Evolutionary conservation across 2,329 filamentous ascomycete genomes (phyloP), one percentile per base, ranked within the genome.

Genomic region (Knufia fluminis): DNA sequence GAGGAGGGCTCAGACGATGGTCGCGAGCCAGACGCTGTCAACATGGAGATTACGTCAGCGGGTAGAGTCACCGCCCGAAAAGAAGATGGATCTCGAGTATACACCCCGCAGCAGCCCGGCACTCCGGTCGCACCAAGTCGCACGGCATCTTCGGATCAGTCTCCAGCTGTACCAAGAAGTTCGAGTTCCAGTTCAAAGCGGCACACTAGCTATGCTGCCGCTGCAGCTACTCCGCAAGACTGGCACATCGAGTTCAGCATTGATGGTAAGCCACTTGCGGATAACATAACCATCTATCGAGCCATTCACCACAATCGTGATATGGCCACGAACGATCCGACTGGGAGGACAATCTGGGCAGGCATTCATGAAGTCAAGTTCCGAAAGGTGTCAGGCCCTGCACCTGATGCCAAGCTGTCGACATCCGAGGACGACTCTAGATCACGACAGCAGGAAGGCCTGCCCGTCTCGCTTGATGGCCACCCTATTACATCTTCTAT

Each of bases 201-300:
- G 63, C 65, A 1, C 49, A 59, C 2, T 52, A 33, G 89, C 0
- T 95, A 96, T 65, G 84, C 89, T 20, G 88, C 88, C 3, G 78
- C 94, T 46, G 86, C 90, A 58, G 74, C 86, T 12, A 73, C 80
- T 0, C 87, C 90, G 1, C 85, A 94, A 62, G 90, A 97, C 62
- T 98, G 92, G 92, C 91, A 98, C 61, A 89, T 98, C 53, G 87
- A 97, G 62, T 98, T 98, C 68, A 90, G 80, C 57, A 78, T 97
- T 44, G 85, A 94, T 55, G 85, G 78, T 47, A 88, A 89, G 64
- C 77, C 85, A 1, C 85, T 98, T 51, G 76, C 86, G 0, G 92
- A 90, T 58, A 90, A 97, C 60, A 96, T 87, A 0, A 98, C 92
- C 0, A 91, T 98, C 49, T 98, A 97, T 62, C 84, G 91, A 42